phyloP scores from a whole-genome alignment of 306 rosid genomes.

The Benincasa hispida region DNA sequence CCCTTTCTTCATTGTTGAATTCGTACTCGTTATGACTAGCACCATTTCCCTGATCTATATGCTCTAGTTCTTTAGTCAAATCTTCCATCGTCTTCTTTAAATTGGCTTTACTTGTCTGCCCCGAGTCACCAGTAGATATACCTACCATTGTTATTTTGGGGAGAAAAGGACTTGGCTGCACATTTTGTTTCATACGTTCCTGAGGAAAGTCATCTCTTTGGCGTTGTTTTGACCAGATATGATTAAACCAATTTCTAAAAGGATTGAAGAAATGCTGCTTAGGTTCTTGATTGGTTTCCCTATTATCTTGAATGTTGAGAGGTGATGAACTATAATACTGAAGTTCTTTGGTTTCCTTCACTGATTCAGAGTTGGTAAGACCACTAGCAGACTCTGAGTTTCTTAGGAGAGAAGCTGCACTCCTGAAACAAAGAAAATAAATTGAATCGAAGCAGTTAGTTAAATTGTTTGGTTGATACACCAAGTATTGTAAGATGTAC shows the following conservation, averaged over 20 bases:
- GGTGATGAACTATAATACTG: constrained; percentile 21
- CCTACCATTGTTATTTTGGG: constrained; percentile 97
- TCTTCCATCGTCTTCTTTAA: constrained; percentile 84
- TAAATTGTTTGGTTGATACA: neutral
- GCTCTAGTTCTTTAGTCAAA: constrained; percentile 72
- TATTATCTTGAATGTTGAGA: constrained; percentile 19
- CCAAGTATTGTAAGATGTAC: neutral
- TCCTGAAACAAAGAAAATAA: constrained; percentile 42
- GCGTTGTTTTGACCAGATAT: constrained; percentile 22
- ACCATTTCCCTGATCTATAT: constrained; percentile 39
- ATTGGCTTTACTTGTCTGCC: constrained; percentile 59
- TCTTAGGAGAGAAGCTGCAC: constrained; percentile 63
- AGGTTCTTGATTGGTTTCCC: constrained; percentile 14
- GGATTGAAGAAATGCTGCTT: constrained; percentile 31
- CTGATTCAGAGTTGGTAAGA: constrained; percentile 23
- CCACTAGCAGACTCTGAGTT: constrained; percentile 29
- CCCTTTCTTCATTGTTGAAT: constrained; percentile 51
- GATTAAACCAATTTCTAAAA: constrained; percentile 42
- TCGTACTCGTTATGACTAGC: constrained; percentile 15
- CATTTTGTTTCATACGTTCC: constrained; percentile 25
- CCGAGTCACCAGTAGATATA: constrained; percentile 64
- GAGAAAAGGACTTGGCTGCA: constrained; percentile 39
- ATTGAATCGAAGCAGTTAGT: neutral
- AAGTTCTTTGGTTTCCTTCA: constrained; percentile 19
- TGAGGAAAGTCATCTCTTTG: constrained; percentile 20